Evolutionary conservation across 495 filamentous ascomycete species (phyloP).

Genomic region (Aspergillus bertholletiae): DNA sequence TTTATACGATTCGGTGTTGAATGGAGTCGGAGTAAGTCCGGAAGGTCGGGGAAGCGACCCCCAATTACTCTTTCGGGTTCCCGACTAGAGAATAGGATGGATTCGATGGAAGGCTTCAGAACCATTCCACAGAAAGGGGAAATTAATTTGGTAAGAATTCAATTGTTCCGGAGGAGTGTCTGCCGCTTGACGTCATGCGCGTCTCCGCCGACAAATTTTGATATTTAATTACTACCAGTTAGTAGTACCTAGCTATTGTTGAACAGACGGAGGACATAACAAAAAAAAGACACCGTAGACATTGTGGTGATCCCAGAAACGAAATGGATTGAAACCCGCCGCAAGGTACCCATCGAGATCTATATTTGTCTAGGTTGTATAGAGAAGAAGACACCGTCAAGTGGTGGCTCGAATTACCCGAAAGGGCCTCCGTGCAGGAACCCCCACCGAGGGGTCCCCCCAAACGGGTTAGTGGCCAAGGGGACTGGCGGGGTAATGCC

Average conservation of each 20-base stretch:
- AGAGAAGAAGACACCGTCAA: not conserved
- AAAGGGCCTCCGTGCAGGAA: not conserved
- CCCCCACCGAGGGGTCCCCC: conserved; percentile 1
- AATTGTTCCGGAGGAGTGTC: not conserved
- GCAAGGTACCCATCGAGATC: too few species aligned
- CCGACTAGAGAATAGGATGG: not conserved
- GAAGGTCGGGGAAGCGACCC: not conserved
- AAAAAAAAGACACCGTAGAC: too few species aligned
- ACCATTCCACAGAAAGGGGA: not conserved
- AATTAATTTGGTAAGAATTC: not conserved
- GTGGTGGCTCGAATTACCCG: not conserved
- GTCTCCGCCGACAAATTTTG: not conserved
- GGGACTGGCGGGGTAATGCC: conserved; percentile 6
- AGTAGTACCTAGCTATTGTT: too few species aligned
- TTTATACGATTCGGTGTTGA: too few species aligned
- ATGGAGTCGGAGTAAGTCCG: not conserved
- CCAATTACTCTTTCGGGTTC: conserved; percentile 1
- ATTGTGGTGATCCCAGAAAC: too few species aligned
- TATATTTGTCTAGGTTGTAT: not conserved
- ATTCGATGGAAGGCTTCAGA: not conserved
- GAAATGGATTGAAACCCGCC: too few species aligned
- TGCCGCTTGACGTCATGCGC: not conserved
- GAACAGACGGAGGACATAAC: too few species aligned
- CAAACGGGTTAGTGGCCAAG: not conserved
- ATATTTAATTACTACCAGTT: too few species aligned